Base-by-base conservation (phyloP, 306 rosid species). In the Astragalus membranaceus region DNA sequence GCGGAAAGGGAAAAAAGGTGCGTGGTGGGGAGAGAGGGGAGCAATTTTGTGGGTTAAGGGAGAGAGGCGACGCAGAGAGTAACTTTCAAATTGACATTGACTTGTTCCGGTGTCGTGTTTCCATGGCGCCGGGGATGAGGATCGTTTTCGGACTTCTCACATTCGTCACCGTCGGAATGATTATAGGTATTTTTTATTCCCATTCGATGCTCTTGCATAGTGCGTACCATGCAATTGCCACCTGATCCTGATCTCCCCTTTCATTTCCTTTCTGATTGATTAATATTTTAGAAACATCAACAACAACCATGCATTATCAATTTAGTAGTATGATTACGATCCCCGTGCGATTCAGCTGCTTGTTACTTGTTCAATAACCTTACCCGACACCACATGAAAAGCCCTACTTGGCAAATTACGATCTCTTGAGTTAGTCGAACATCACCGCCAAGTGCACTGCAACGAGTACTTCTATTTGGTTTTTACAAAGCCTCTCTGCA, bases 131-230 rank as follows among this genome's bases (percentile, higher is more conserved):
- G 16, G 17, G 87, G 50, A 93, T 90, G 92, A 90, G 60, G 85
- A 81, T 93, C 73, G 80, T 88, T 2, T 93, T 93, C 54, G 98
- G 94, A 15, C 90, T 93, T 43, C 90, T 93, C 16, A 90, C 98
- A 12, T 84, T 93, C 73, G 97, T 93, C 84, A 90, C 98, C 11
- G 74, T 90, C 48, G 98, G 98, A 79, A 93, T 93, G 98, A 87
- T 90, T 43, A 84, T 90, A 35, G 98, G 98, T 92, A 56, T 3
- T 6, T 50, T 47, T 17, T 3, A 13, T 16, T 58, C 4, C 1
- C 3, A 0, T 44, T 29, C 42, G 5, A 6, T 41, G 3, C 44
- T 39, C 3, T 39, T 39, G 39, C 39, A 35, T 35, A 5, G 39
- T 35, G 8, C 39, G 1, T 35, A 35, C 39, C 8, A 35, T 35